Evolutionary conservation across 768 basidiomycete genomes (phyloP).

Genomic region (Pisolithus sp.): DNA sequence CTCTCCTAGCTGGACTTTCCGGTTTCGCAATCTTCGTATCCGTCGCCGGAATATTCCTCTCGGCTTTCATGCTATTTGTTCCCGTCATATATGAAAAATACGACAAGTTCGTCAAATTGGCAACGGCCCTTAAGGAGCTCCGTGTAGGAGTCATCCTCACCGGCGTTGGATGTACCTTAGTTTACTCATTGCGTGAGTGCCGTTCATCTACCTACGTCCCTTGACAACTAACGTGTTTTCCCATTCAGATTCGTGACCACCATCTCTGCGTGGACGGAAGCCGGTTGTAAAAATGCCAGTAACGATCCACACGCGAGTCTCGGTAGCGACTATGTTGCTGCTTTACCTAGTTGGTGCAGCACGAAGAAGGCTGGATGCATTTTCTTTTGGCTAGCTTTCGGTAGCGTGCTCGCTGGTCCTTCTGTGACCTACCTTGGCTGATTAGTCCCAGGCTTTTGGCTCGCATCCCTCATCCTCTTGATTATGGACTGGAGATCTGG

Average conservation of each 20-base stretch:
- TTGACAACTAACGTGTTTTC: slow-evolving; percentile 11
- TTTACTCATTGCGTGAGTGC: slow-evolving; percentile 70
- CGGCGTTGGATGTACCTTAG: slow-evolving; percentile 58
- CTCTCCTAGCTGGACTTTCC: slow-evolving; percentile 66
- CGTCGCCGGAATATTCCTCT: slow-evolving; percentile 63
- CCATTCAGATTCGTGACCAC: slow-evolving; percentile 63
- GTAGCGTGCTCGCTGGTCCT: slow-evolving; percentile 36
- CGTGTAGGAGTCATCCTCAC: slow-evolving; percentile 82
- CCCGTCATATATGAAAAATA: slow-evolving; percentile 84
- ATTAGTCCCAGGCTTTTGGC: slow-evolving; percentile 60
- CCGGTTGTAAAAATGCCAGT: slow-evolving; percentile 80
- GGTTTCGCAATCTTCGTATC: slow-evolving; percentile 83
- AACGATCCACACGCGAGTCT: slow-evolving; percentile 75
- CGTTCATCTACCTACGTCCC: background rate
- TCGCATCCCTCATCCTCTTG: slow-evolving; percentile 56
- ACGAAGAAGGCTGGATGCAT: slow-evolving; percentile 89
- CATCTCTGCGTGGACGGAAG: slow-evolving; percentile 81
- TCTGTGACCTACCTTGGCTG: background rate
- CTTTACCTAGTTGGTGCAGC: slow-evolving; percentile 75
- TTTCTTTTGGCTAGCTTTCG: slow-evolving; percentile 84
- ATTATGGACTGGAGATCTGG: slow-evolving; percentile 76
- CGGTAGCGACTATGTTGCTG: slow-evolving; percentile 61
- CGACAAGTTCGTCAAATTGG: slow-evolving; percentile 70
- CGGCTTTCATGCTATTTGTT: slow-evolving; percentile 65
- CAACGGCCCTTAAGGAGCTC: slow-evolving; percentile 74